Base-by-base conservation (phyloP, 2,329 filamentous ascomycete genomes). In the Emmonsia crescens region DNA sequence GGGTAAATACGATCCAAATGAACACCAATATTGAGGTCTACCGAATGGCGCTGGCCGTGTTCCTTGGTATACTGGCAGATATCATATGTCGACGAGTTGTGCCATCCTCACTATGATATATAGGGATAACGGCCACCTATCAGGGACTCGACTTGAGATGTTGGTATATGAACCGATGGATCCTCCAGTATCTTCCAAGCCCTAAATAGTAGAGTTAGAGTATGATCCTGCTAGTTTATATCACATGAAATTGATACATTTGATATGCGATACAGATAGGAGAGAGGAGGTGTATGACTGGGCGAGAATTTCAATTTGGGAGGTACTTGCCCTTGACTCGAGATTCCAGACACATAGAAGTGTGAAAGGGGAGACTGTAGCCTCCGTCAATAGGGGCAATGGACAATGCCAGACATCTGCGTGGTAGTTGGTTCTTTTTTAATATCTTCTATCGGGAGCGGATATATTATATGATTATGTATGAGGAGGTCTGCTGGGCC, bases 181-280 rank as follows among this genome's bases (percentile, higher is more conserved):
- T 54, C 31, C 31, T 54, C 58, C 58, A 60, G 24, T 44, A 27
- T 60, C 48, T 60, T 54, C 21, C 46, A 51, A 33, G 8, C 5
- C 58, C 48, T 60, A 60, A 9, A 29, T 33, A 42, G 40, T 29
- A 40, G 9, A 29, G 58, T 60, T 24, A 60, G 58, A 55, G 10
- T 16, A 42, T 14, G 19, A 21, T 27, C 21, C 38, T 49, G 16
- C n/a, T 27, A 36, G 36, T 29, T 24, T 48, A 40, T 44, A 38
- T 48, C 29, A 59, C 29, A 59, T 40, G 56, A 31, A 6, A 36
- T 36, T 46, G 14, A 44, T 44, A 16, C 55, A 19, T 29, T 44
- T 8, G 38, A 16, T 38, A 44, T 29, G 55, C 38, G 38, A 57
- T 31, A 57, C 33, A 42, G 40, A 6, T n/a, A 9, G 31, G 52